These are phyloP conservation scores for Rosa chinensis DNA, from an alignment of 306 rosid species.

Conservation along the genomic window DNA sequence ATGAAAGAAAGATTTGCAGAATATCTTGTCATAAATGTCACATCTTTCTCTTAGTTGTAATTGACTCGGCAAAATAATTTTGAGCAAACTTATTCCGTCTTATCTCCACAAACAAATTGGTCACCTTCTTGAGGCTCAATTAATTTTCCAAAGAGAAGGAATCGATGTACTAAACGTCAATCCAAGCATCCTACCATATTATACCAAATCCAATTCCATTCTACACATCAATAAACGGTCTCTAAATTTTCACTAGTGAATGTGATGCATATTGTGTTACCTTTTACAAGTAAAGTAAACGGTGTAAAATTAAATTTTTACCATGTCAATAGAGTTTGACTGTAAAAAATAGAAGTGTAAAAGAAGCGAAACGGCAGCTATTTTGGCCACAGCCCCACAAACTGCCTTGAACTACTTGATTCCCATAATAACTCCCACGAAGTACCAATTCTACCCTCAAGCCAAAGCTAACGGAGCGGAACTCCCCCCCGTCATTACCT, in stretches of 20 bases:
- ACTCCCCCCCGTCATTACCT: neutral
- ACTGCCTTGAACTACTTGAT: neutral
- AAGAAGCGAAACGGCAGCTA: neutral
- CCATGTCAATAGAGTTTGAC: neutral
- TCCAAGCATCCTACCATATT: neutral
- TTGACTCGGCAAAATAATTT: neutral
- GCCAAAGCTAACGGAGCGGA: neutral
- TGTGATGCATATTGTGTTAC: neutral
- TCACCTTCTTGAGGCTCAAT: neutral
- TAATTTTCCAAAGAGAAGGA: neutral
- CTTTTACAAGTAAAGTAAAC: neutral
- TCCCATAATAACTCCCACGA: neutral
- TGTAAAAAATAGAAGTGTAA: neutral
- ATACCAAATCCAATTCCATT: neutral
- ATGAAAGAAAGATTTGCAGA: neutral
- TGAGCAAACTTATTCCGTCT: neutral
- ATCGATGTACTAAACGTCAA: too few relatives aligned
- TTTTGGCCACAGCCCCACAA: neutral
- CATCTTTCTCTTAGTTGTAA: neutral
- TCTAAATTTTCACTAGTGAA: too few relatives aligned
- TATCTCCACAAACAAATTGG: neutral
- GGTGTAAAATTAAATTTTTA: neutral
- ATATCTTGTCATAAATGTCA: neutral
- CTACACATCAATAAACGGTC: too few relatives aligned
- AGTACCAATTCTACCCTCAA: neutral